phyloP scores from a whole-genome alignment of 1,284 basidiomycete species.

The Marasmius tenuissimus region DNA sequence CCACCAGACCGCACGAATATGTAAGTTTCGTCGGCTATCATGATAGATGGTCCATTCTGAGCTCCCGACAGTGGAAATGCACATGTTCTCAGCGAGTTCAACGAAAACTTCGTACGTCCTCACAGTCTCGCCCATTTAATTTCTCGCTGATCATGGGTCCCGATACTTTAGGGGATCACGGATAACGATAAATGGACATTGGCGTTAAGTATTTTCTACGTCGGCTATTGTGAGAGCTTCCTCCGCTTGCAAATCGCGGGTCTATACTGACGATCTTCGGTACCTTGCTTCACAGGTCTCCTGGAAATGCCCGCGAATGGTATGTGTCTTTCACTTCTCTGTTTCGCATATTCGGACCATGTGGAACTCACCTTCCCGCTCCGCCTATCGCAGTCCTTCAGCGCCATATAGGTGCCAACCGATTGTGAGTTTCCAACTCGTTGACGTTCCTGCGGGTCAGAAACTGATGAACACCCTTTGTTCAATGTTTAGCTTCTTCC shows the following conservation, averaged over 20 bases:
- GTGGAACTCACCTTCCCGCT: background rate
- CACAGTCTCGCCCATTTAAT: background rate
- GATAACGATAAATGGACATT: conserved; percentile 55
- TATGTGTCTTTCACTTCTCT: conserved; percentile 18
- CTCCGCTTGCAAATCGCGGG: background rate
- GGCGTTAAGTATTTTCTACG: conserved; percentile 56
- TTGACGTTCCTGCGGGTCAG: background rate
- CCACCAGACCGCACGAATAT: conserved; percentile 53
- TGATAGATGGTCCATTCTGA: background rate
- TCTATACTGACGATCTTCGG: background rate
- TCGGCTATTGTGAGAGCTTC: conserved; percentile 48
- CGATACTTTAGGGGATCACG: conserved; percentile 40
- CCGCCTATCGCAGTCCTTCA: conserved; percentile 42
- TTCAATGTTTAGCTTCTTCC: conserved; percentile 43
- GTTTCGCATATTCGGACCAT: background rate
- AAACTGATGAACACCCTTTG: background rate
- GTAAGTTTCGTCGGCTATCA: conserved; percentile 26
- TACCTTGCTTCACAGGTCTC: conserved; percentile 34
- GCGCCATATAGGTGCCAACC: conserved; percentile 53
- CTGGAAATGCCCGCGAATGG: conserved; percentile 58
- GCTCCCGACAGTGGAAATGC: conserved; percentile 46
- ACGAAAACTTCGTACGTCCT: conserved; percentile 47
- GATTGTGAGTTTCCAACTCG: conserved; percentile 39
- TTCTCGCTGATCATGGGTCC: background rate
- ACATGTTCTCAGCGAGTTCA: conserved; percentile 50